Conservation (phyloP, 768 basidiomycete species). For the Boletus tylopilopsis region DNA sequence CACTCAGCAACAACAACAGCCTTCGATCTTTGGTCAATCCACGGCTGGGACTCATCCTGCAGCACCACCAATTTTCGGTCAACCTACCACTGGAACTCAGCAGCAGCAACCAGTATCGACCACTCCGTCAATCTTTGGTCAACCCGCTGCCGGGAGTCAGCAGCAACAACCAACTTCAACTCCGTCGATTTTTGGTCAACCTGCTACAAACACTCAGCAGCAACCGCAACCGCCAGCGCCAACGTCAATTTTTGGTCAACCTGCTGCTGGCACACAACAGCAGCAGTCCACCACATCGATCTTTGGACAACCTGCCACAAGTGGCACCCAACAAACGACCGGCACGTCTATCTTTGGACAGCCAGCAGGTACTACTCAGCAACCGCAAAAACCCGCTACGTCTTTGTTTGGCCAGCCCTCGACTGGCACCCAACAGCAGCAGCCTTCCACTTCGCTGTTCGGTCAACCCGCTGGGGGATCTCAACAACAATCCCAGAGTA, state of each 20-base stretch:
- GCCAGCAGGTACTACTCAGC: conserved; percentile 19
- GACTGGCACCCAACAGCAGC: conserved; percentile 25
- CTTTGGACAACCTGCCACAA: conserved; percentile 24
- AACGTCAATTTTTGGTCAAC: conserved; percentile 26
- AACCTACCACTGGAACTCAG: conserved; percentile 26
- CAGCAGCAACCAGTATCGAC: conserved; percentile 18
- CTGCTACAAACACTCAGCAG: conserved; percentile 11
- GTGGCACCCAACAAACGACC: conserved; percentile 28
- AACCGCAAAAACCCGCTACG: conserved; percentile 25
- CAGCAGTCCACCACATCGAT: conserved; percentile 30
- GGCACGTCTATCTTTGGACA: conserved; percentile 39
- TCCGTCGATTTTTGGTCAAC: conserved; percentile 25
- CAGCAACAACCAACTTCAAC: conserved; percentile 22
- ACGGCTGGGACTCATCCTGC: conserved; percentile 19
- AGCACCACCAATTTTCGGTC: conserved; percentile 34
- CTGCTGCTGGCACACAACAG: conserved; percentile 31
- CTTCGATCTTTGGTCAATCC: conserved; percentile 18
- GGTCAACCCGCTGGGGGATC: conserved; percentile 30
- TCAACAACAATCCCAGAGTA: conserved; percentile 22
- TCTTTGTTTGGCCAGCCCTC: conserved; percentile 30
- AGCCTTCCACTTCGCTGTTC: conserved; percentile 32
- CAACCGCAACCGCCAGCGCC: conserved; percentile 13
- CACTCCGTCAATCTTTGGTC: conserved; percentile 36
- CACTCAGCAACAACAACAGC: conserved; percentile 25
- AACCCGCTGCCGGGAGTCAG: conserved; percentile 18